Conservation (phyloP, 257 asterid genomes). For the Coffea canephora region DNA sequence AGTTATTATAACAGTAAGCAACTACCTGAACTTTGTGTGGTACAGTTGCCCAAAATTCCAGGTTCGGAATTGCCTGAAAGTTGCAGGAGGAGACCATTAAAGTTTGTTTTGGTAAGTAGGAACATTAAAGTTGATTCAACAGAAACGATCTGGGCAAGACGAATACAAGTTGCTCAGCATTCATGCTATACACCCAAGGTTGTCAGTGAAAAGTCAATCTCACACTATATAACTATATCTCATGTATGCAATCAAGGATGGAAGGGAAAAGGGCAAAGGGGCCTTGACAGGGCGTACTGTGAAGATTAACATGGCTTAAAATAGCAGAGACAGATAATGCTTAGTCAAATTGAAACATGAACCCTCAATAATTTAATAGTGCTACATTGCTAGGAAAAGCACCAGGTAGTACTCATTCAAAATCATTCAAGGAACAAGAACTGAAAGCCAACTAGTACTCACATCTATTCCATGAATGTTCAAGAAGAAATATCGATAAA, state of each 20-base stretch:
- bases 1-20: not conserved
- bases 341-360: not conserved
- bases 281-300: not conserved
- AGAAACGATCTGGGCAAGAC: slow-evolving; percentile 8
- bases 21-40: slow-evolving; percentile 79
- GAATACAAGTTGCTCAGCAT: not conserved
- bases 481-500: slow-evolving; percentile 69
- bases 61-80: slow-evolving; percentile 76
- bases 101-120: not conserved
- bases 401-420: slow-evolving; percentile 3
- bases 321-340: not conserved
- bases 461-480: slow-evolving; percentile 91
- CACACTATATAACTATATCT: not conserved
- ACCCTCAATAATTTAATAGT: not conserved
- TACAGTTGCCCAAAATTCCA: slow-evolving; percentile 90
- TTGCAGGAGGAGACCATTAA: slow-evolving; percentile 21
- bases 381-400: not conserved
- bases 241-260: not conserved
- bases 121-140: slow-evolving; percentile 13
- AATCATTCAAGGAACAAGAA: not conserved
- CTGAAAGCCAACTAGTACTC: slow-evolving; percentile 27
- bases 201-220: not conserved
- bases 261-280: not conserved
- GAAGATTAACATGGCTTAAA: not conserved
- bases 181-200: not conserved